Base-by-base conservation (phyloP, 1,139 yeast species). In the Sporopachydermia cereana region DNA sequence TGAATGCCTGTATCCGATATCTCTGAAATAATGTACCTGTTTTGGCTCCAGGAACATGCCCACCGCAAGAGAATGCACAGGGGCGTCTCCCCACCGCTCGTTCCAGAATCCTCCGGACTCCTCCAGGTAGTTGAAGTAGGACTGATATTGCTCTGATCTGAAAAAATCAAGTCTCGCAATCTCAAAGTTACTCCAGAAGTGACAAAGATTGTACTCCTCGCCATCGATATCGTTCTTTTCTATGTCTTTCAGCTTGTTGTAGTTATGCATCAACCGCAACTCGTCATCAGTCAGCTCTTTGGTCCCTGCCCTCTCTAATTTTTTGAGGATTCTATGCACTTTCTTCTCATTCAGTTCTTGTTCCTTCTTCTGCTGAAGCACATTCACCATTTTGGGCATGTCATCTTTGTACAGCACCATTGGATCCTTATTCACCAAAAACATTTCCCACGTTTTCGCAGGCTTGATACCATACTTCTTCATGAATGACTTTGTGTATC, bases 1-100 rank as follows among this genome's bases (percentile, higher is more conserved):
- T 0, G 91, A 74, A 58, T 88, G 96, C 47, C 76, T 68, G 60
- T 88, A 88, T 0, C 96, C 96, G 53, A 88, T 81, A 57, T 88
- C 96, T 52, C 96, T 66, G 64, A 88, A 88, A 61, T 88, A 88
- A 62, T 88, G 96, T 12, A 88, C 67, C 48, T 86, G 85, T 3
- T 74, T 66, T 2, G 79, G 59, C 46, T 80, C 71, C 42, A 86
- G 64, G 56, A 82, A 68, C 72, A 88, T 69, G 0, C 86, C 93
- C 3, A 83, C 73, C 0, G 91, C 96, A 21, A 88, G 64, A 1
- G 95, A 81, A 60, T 86, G 96, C 2, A 88, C 77, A 0, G 96
- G 95, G 0, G 96, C 96, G 67, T 88, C 96, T 1, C 96, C 96
- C 96, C 96, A 88, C 56, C 96, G 66, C 59, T 88, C 96, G 45